Conservation (phyloP, 2,329 filamentous ascomycete species). For the Daldinia eschscholtzii region DNA sequence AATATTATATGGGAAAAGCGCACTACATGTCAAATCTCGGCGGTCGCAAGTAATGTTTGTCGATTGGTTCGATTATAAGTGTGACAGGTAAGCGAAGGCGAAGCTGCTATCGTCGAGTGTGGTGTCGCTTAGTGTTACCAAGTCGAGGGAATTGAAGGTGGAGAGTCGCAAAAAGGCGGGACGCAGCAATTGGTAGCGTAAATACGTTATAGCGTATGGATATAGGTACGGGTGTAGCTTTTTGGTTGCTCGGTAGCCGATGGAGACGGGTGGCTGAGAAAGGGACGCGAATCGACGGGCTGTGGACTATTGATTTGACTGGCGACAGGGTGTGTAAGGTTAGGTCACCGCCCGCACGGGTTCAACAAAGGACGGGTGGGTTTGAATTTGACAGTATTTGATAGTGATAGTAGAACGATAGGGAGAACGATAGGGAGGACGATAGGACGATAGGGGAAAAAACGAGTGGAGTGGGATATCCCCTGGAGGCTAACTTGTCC, state of each 20-base stretch:
- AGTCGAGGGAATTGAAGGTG: conserved; percentile 30
- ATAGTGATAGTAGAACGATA: background rate
- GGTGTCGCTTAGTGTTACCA: conserved; percentile 21
- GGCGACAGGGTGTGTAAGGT: conserved; percentile 11
- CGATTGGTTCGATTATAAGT: background rate
- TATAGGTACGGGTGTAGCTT: background rate
- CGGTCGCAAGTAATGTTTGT: conserved; percentile 12
- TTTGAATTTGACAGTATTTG: background rate
- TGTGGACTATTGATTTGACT: conserved; percentile 13
- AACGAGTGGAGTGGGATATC: conserved; percentile 9
- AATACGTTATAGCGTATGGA: conserved; percentile 3
- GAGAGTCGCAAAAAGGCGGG: conserved; percentile 38
- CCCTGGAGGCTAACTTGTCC: background rate
- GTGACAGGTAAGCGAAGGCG: conserved; percentile 15
- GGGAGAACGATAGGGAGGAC: background rate
- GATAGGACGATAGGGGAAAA: conserved; percentile 3
- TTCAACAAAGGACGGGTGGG: background rate
- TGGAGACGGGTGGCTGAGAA: conserved; percentile 37
- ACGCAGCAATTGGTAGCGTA: conserved; percentile 27
- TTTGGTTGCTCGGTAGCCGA: conserved; percentile 30
- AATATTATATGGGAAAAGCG: conserved; percentile 23
- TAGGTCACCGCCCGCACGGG: conserved; percentile 29
- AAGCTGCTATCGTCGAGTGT: conserved; percentile 14
- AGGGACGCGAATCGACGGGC: conserved; percentile 24
- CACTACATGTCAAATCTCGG: conserved; percentile 41